A percentile compares a stretch with the other conserved stretches of the same genome.
Conservation (phyloP, 2,329 filamentous ascomycete genomes). For the Orbilia javanica region DNA sequence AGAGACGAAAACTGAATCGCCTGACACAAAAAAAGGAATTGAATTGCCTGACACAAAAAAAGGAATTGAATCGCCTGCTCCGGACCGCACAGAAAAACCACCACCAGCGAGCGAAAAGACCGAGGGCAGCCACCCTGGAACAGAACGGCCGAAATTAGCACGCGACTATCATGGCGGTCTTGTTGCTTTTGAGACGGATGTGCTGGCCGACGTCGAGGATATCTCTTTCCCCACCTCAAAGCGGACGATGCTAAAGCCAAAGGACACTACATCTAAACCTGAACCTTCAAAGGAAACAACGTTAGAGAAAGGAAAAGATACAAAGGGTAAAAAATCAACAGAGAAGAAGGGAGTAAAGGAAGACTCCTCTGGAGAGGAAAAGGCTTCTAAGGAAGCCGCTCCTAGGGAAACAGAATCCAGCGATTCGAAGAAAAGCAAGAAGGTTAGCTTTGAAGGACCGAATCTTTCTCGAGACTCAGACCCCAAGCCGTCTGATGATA, state of each 20-base stretch:
- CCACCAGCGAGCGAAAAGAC: background rate
- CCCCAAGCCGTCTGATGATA: background rate
- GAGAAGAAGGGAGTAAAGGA: background rate
- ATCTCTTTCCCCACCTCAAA: background rate
- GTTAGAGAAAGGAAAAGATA: background rate
- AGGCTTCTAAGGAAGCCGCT: background rate
- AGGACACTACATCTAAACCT: background rate
- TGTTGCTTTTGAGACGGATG: constrained; percentile 17
- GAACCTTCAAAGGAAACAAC: background rate
- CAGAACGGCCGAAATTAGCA: constrained; percentile 6
- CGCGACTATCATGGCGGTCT: constrained; percentile 2
- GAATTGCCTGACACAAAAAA: background rate
- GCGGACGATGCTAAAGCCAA: background rate
- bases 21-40: background rate
- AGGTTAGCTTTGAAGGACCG: constrained; percentile 21
- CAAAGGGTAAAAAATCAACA: background rate
- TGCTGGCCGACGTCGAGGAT: constrained; percentile 32
- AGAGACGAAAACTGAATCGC: background rate
- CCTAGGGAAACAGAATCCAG: background rate
- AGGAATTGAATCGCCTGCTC: background rate
- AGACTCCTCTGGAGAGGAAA: background rate
- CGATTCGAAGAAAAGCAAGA: background rate
- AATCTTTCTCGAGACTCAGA: constrained; percentile 31
- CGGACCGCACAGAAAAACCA: background rate
- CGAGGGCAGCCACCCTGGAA: background rate